These are phyloP conservation scores for Mariannaea elegans DNA, from an alignment of 2,329 filamentous ascomycete genomes.

Conservation along the genomic window DNA sequence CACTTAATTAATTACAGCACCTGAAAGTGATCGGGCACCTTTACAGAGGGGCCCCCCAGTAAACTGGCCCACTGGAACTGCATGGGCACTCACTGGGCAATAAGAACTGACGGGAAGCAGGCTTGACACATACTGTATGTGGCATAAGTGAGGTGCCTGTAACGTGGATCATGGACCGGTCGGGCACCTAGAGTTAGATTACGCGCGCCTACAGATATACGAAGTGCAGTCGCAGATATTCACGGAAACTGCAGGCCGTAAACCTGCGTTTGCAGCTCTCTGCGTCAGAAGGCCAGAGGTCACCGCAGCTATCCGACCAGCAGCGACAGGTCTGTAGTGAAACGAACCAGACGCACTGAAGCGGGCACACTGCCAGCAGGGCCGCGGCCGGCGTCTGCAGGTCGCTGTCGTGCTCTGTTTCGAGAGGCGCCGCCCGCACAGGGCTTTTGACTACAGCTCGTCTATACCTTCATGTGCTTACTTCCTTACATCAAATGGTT, in stretches of 20 bases:
- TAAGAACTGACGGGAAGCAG: no score
- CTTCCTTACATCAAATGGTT: background rate
- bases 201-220: conserved; percentile 17
- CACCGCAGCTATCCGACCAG: background rate
- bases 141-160: no score
- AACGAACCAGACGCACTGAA: conserved; percentile 14
- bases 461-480: background rate
- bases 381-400: conserved; percentile 14
- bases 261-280: conserved; percentile 2
- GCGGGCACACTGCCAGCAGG: conserved; percentile 11
- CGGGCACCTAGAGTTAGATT: background rate
- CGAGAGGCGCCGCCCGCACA: conserved; percentile 35
- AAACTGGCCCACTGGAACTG: no score
- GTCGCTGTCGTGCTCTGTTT: conserved; percentile 26
- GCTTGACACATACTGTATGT: no score
- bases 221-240: conserved; percentile 16
- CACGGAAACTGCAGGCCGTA: conserved; percentile 9
- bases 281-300: background rate
- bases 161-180: background rate
- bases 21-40: no score
- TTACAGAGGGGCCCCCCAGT: no score
- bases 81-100: no score
- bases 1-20: no score
- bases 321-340: conserved; percentile 11
- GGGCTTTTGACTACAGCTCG: background rate